Conservation (phyloP, 148 eudicot species). For the Simmondsia chinensis region DNA sequence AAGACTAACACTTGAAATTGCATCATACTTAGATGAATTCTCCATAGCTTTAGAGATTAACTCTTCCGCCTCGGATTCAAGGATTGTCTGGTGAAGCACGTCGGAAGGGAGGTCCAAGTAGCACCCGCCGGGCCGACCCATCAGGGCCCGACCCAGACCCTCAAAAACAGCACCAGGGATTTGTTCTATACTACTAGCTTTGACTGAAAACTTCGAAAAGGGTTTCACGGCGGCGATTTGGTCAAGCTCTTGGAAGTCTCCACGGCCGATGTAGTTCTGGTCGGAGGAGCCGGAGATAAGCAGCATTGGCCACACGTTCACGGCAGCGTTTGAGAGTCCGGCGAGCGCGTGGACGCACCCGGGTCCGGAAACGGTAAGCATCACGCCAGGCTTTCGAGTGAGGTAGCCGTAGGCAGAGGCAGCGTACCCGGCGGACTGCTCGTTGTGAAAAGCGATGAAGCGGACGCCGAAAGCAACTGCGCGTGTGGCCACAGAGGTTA, state of each 20-base stretch:
- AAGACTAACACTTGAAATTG: background rate
- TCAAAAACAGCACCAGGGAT: conserved; percentile 41
- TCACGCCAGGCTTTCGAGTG: conserved; percentile 72
- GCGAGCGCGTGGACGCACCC: conserved; percentile 97
- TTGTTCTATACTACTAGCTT: conserved; percentile 28
- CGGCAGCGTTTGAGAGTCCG: conserved; percentile 77
- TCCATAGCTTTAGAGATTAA: conserved; percentile 31
- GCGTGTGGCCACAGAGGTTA: conserved; percentile 76
- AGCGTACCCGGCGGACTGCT: conserved; percentile 96
- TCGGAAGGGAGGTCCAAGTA: conserved; percentile 75
- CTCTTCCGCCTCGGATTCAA: conserved; percentile 42
- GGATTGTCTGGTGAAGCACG: conserved; percentile 62
- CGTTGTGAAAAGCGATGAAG: conserved; percentile 97
- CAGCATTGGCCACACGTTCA: conserved; percentile 70
- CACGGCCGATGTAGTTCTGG: conserved; percentile 52
- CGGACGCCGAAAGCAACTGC: conserved; percentile 70
- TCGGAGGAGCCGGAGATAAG: conserved; percentile 84
- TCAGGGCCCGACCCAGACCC: conserved; percentile 22
- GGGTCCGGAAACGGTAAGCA: conserved; percentile 94
- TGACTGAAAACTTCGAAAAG: conserved; percentile 56
- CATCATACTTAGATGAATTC: background rate
- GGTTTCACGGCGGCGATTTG: conserved; percentile 63
- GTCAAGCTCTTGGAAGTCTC: conserved; percentile 95
- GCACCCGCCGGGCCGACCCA: conserved; percentile 79
- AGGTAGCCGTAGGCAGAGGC: conserved; percentile 94